Base-by-base conservation (phyloP, 2,329 filamentous ascomycete genomes). In the Hypoxylon sp. region DNA sequence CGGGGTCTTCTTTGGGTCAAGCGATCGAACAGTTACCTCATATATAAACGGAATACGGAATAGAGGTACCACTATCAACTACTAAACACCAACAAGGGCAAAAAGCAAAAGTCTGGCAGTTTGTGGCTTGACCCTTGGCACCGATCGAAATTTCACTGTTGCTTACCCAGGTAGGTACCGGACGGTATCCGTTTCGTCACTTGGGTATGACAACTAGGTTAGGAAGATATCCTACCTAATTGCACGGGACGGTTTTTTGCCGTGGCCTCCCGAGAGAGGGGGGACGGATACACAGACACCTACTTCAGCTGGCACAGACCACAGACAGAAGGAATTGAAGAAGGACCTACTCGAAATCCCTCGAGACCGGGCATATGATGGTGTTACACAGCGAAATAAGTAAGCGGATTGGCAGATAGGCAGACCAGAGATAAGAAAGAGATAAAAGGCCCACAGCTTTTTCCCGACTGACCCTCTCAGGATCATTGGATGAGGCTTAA, bases 351-450 rank as follows among this genome's bases (percentile, higher is more conserved):
- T 41, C 37, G 15, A 34, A 34, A 6, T 41, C 20, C 43, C 20
- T 37, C 32, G 32, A 37, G 32, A 41, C 17, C 37, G 17, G 37
- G 37, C 37, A 20, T 41, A 46, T 44, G 55, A 49, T 64, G 4
- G 43, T 51, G 56, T 67, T 67, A 67, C 58, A 67, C 46, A 57
- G 59, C 51, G 39, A 67, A 65, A 65, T 53, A 53, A 65, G 65
- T 67, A 67, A 67, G 65, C 62, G 60, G 52, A 15, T 15, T 20
- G 24, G n/a, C n/a, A 26, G 24, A 26, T 26, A 26, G 7, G 24
- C 24, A 26, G 24, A 26, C 4, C 32, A 59, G 20, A 67, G 65
- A 67, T 67, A 67, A 67, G 65, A 47, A 67, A 59, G 47, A 67
- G 39, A 55, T 59, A 32, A 39, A 49, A 47, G 43, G 41, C 41